A percentile compares a stretch with the other conserved stretches of the same genome.
phyloP scores from a whole-genome alignment of 352 stramenopile genomes.

The Phytopythium aichiense region DNA sequence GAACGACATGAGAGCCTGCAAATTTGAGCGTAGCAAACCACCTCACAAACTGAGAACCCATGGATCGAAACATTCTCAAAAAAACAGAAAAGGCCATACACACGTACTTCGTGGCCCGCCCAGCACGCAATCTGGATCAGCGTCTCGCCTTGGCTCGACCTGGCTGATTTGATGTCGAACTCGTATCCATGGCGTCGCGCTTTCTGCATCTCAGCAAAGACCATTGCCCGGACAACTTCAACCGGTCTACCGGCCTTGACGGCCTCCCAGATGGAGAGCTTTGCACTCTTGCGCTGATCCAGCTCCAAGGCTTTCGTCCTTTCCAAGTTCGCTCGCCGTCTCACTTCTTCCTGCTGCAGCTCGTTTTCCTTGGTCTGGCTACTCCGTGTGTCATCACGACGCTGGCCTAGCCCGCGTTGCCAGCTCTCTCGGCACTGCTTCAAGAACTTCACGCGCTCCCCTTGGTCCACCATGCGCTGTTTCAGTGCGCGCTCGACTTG shows the following conservation, averaged over 20 bases:
- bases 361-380: slow-evolving; percentile 4
- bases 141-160: slow-evolving; percentile 50
- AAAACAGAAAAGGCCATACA: neutral
- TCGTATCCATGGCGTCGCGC: slow-evolving; percentile 50
- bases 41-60: neutral
- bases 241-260: slow-evolving; percentile 44
- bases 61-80: neutral
- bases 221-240: slow-evolving; percentile 43
- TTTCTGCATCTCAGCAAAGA: slow-evolving; percentile 62
- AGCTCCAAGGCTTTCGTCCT: slow-evolving; percentile 16
- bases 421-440: slow-evolving; percentile 36
- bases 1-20: slow-evolving; percentile 43
- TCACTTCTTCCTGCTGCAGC: slow-evolving; percentile 11
- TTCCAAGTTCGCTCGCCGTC: slow-evolving; percentile 13
- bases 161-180: slow-evolving; percentile 42
- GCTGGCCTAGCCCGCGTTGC: slow-evolving; percentile 32
- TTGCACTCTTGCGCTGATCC: slow-evolving; percentile 23
- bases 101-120: slow-evolving; percentile 49
- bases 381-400: slow-evolving; percentile 20
- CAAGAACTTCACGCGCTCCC: slow-evolving; percentile 22
- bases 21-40: no score
- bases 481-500: slow-evolving; percentile 13
- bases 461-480: slow-evolving; percentile 14
- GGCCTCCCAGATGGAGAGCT: slow-evolving; percentile 69
- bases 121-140: slow-evolving; percentile 70